Conservation (phyloP, 345 rosid species). For the Salix koriyanagi region DNA sequence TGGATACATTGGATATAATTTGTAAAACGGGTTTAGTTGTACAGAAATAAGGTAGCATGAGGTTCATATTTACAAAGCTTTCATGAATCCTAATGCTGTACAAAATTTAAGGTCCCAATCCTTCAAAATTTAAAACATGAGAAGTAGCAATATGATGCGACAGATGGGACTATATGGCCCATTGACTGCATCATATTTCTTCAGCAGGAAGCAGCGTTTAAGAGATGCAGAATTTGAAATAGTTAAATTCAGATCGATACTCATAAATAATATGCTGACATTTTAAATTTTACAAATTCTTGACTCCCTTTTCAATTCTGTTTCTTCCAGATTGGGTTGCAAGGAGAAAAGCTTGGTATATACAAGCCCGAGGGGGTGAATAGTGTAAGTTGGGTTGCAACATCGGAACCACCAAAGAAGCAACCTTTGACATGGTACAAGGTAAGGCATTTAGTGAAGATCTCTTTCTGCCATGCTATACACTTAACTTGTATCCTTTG, state of each 20-base stretch:
- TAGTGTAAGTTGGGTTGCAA: constrained; percentile 57
- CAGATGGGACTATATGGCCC: background rate
- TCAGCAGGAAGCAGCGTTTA: background rate
- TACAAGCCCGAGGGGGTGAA: constrained; percentile 47
- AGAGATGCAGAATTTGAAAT: constrained; percentile 6
- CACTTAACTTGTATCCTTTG: background rate
- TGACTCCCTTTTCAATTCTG: constrained; percentile 3
- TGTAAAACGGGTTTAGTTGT: background rate
- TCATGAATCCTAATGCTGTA: background rate
- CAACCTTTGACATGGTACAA: constrained; percentile 92
- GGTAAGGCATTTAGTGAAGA: constrained; percentile 35
- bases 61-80: background rate
- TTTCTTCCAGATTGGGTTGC: constrained; percentile 57
- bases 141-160: background rate
- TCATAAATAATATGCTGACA: background rate
- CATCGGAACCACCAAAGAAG: constrained; percentile 57
- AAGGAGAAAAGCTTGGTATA: constrained; percentile 72
- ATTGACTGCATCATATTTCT: background rate
- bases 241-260: background rate
- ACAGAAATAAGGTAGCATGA: background rate
- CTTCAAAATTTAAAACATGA: background rate
- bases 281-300: constrained; percentile 3
- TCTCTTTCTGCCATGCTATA: background rate
- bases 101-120: background rate
- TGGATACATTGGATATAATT: too few relatives aligned